These are phyloP conservation scores for Trichoderma sp. DNA, from an alignment of 2,329 filamentous ascomycete genomes.

Conservation along the genomic window DNA sequence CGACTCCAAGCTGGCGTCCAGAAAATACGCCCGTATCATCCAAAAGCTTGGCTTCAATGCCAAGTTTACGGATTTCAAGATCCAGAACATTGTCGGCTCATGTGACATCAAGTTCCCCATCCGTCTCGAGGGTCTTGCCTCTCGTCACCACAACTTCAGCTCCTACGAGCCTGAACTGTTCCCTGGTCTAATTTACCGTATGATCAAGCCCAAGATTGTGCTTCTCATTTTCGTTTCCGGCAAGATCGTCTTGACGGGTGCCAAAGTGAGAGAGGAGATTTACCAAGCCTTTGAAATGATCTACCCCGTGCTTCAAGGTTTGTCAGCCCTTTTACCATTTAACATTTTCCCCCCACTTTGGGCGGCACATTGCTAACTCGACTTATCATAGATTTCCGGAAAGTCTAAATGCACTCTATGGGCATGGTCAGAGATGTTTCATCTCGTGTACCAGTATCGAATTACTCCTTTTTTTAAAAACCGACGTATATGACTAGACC, in stretches of 20 bases:
- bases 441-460: constrained; percentile 22
- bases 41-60: constrained; percentile 99
- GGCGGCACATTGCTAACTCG: constrained; percentile 10
- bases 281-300: constrained; percentile 97
- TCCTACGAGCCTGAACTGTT: constrained; percentile 98
- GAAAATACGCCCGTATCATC: constrained; percentile 98
- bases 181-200: constrained; percentile 98
- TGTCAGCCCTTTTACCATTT: constrained; percentile 29
- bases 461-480: constrained; percentile 14
- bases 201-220: constrained; percentile 99
- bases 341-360: neutral
- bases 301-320: constrained; percentile 89
- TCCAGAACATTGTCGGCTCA: constrained; percentile 98
- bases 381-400: constrained; percentile 50
- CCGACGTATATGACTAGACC: constrained; percentile 43
- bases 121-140: constrained; percentile 89
- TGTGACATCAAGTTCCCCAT: constrained; percentile 99
- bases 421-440: constrained; percentile 17
- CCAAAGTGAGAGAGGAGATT: constrained; percentile 97
- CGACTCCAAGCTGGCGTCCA: constrained; percentile 91
- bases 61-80: constrained; percentile 99
- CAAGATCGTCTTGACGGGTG: constrained; percentile 96
- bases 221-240: constrained; percentile 96
- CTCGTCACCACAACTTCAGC: constrained; percentile 98
- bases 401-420: constrained; percentile 42